These are phyloP conservation scores for Oryza glaberrima DNA, from an alignment of 176 grass and related monocot genomes.

Conservation along the genomic window DNA sequence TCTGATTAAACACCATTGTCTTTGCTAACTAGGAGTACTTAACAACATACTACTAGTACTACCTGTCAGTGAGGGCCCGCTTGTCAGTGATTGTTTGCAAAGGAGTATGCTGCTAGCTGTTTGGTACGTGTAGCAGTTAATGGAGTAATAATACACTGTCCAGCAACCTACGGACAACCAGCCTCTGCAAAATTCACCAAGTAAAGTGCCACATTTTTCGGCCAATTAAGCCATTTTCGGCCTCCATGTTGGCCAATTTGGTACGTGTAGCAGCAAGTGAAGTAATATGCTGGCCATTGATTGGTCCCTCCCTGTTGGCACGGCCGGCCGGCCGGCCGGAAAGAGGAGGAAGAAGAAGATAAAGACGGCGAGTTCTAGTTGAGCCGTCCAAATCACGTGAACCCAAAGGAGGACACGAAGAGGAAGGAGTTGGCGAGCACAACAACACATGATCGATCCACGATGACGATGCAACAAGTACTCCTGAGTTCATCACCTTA, in stretches of 20 bases:
- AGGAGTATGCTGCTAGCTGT: not conserved
- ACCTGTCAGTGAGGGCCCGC: not conserved
- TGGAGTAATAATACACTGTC: not conserved
- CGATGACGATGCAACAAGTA: not conserved
- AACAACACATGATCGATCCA: no score
- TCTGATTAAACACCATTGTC: not conserved
- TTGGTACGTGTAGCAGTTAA: not conserved
- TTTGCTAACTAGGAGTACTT: not conserved
- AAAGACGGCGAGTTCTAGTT: not conserved
- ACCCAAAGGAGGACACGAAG: not conserved
- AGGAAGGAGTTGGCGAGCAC: not conserved
- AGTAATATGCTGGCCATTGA: not conserved
- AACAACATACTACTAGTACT: no score
- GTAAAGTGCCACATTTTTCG: not conserved
- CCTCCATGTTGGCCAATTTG: not conserved
- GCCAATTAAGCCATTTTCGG: not conserved
- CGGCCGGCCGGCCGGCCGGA: slow-evolving; percentile 5
- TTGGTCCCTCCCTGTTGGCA: not conserved
- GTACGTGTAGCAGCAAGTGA: not conserved
- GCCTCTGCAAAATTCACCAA: not conserved
- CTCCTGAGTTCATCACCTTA: not conserved
- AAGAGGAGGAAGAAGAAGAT: not conserved
- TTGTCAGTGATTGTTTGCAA: not conserved
- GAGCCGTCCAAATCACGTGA: slow-evolving; percentile 57
- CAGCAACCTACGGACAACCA: not conserved